Conservation (phyloP, 2,329 filamentous ascomycete species). For the Fusarium sp. region DNA sequence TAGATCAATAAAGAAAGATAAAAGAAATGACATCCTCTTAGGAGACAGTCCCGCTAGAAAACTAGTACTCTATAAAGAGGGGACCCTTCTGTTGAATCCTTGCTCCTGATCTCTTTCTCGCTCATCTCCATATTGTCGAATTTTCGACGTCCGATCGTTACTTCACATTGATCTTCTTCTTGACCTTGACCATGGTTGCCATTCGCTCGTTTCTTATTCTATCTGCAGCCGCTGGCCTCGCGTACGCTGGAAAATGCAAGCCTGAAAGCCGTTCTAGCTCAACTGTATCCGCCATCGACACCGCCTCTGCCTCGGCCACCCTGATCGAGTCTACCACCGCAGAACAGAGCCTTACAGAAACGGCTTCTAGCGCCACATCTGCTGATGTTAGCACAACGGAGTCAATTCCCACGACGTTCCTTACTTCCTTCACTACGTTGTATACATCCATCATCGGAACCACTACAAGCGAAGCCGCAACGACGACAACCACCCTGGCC, state of each 20-base stretch:
- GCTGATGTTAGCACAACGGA: neutral
- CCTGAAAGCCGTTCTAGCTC: neutral
- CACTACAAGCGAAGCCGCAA: neutral
- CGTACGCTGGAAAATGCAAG: neutral
- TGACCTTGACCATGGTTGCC: neutral
- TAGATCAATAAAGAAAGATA: neutral
- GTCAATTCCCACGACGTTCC: neutral
- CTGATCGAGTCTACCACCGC: neutral
- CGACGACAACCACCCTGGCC: neutral
- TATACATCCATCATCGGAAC: neutral
- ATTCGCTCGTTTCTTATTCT: neutral
- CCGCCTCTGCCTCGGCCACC: fast-evolving
- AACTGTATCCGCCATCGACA: neutral
- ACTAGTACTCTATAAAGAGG: fast-evolving
- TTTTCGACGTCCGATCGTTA: neutral
- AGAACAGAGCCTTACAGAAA: neutral
- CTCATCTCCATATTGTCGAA: neutral
- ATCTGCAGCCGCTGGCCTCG: fast-evolving
- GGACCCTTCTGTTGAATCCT: fast-evolving
- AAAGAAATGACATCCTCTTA: neutral
- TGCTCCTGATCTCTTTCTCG: fast-evolving
- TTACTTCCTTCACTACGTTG: neutral
- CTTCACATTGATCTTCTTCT: too few relatives aligned
- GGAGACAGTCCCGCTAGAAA: neutral
- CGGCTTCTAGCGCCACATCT: neutral